A percentile compares a stretch with the other conserved stretches of the same genome.
Evolutionary conservation across 345 rosid species (phyloP).

Genomic region (Luvunga scandens): DNA sequence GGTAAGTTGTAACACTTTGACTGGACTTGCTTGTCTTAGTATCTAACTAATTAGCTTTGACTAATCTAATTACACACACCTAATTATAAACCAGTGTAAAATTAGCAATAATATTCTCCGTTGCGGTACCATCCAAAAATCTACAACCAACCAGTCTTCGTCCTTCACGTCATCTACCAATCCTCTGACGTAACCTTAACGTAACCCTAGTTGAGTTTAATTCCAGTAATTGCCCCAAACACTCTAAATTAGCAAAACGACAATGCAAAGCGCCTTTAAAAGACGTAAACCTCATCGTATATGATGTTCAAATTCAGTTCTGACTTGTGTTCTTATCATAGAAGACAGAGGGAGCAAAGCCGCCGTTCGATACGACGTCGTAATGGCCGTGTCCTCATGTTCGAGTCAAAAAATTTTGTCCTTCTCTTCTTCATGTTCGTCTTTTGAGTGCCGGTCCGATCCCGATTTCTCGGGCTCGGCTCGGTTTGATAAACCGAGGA

Average conservation of each 20-base stretch:
- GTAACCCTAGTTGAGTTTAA: background rate
- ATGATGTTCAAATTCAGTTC: background rate
- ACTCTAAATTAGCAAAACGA: background rate
- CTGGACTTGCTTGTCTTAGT: background rate
- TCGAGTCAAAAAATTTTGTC: constrained; percentile 20
- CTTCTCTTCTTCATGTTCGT: constrained; percentile 13
- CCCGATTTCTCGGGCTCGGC: constrained; percentile 49
- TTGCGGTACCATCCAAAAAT: background rate
- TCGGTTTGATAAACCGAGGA: constrained; percentile 13
- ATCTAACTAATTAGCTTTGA: no score
- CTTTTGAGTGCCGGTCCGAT: constrained; percentile 74
- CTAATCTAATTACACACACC: no score
- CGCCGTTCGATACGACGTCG: background rate
- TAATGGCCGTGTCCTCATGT: constrained; percentile 54
- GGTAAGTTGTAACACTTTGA: background rate
- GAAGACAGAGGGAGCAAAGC: background rate
- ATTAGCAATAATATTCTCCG: background rate
- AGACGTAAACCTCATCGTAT: background rate
- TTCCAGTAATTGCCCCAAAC: background rate
- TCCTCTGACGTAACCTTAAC: background rate
- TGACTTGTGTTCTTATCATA: background rate
- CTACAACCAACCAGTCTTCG: background rate
- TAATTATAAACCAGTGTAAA: background rate
- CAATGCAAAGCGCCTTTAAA: background rate
- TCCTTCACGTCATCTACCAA: background rate